phyloP scores from a whole-genome alignment of 495 filamentous ascomycete species.

The Articulospora tetracladia region DNA sequence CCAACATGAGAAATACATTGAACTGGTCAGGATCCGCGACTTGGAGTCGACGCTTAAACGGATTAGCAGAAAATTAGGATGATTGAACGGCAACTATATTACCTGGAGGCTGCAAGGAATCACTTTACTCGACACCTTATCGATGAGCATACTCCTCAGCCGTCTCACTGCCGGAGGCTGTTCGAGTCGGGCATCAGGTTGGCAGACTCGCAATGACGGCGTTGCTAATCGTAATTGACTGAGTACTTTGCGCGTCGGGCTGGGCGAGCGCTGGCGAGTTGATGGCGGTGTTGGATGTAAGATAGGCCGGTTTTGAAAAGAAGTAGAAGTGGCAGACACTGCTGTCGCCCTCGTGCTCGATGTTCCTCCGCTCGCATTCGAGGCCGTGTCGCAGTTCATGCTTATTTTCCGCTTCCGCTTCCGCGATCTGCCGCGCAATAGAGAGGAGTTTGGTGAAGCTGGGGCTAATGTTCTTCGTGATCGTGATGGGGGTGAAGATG shows the following conservation, averaged over 20 bases:
- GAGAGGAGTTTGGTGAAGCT: too few species aligned
- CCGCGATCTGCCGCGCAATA: background rate
- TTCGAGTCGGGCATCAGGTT: conserved; percentile 8
- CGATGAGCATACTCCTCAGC: conserved; percentile 1
- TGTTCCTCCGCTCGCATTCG: conserved; percentile 7
- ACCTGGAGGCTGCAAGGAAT: conserved; percentile 11
- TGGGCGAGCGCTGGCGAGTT: conserved; percentile 7
- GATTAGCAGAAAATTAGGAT: background rate
- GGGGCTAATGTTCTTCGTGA: conserved; percentile 5
- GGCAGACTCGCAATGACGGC: conserved; percentile 11
- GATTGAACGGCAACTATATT: background rate
- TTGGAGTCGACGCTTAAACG: conserved; percentile 9
- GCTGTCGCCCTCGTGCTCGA: conserved; percentile 5
- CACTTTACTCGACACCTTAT: background rate
- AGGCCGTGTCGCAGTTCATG: conserved; percentile 17
- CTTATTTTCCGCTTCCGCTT: conserved; percentile 2
- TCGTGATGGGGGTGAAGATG: background rate
- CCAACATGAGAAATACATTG: conserved; percentile 6
- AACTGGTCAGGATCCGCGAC: conserved; percentile 10
- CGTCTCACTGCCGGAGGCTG: conserved; percentile 7
- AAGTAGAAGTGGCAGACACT: conserved; percentile 3
- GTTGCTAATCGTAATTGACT: conserved; percentile 10
- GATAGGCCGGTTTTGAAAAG: conserved; percentile 14
- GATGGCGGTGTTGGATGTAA: conserved; percentile 12
- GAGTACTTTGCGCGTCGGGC: conserved; percentile 13